Base-by-base conservation (phyloP, 177 flowering plant genomes). In the Vitis hybrid region DNA sequence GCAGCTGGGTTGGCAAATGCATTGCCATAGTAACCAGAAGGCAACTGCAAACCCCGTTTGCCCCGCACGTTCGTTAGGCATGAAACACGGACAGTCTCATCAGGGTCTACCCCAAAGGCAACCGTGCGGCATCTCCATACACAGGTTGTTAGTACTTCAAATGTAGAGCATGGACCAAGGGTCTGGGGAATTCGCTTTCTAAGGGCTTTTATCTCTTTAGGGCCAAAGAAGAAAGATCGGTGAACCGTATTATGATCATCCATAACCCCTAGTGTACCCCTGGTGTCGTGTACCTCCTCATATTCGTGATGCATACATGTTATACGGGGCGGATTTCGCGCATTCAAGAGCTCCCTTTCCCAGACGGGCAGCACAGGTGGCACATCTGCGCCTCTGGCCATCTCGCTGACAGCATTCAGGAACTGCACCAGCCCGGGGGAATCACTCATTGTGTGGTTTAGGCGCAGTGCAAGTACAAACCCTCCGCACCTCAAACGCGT, bases 11-110 rank as follows among this genome's bases (percentile, higher is more conserved):
- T 70, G 2, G 73, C 85, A 19, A 85, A 70, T 0, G 79, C 85
- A 51, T 85, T 87, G 1, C 92, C 90, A 48, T 88, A 88, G 69
- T 72, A 86, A 1, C 88, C 90, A 1, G 2, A 12, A 0, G 92
- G 90, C 7, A 85, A n/a, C 0, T 76, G 70, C 2, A 78, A 76
- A 17, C 61, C 56, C 61, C 49, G 63, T 39, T 75, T 79, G 51
- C 34, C 17, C 0, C 89, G 82, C 0, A 73, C 73, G 19, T 78
- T 84, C 4, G 75, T 77, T 0, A 72, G 52, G 76, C 70, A 75
- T 1, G 77, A 6, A 1, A 83, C 18, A 4, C 85, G 76, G 0
- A 86, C 84, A 13, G 58, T 77, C 51, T 81, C 81, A 0, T 81
- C 69, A 1, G 86, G 86, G 7, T 76, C 76, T 1, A 66, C 72